Base-by-base conservation (phyloP, 495 filamentous ascomycete genomes). In the Hypomontagnella submonticulosa region DNA sequence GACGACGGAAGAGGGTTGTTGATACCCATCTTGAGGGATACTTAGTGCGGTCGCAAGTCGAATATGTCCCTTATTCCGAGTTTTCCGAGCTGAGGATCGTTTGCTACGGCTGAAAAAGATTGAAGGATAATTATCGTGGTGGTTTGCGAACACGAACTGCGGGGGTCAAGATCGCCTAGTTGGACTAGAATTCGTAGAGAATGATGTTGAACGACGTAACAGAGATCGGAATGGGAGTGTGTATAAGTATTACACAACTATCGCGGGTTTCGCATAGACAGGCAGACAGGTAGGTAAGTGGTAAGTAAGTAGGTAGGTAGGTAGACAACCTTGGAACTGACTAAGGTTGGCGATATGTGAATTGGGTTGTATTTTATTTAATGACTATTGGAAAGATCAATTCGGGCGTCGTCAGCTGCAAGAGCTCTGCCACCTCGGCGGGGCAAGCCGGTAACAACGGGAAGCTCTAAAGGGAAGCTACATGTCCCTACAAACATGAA, bases 1-100 rank as follows among this genome's bases (percentile, higher is more conserved):
- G 81, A 84, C 70, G 82, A 84, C 71, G 84, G 84, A 34, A 86
- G 80, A 61, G 83, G 83, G 69, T 86, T 86, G 67, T 86, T 76
- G 72, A 86, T 76, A 63, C 84, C 84, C 82, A 86, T 83, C 61
- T 50, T 71, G 60, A 71, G 57, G 42, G 33, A 36, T 27, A 34
- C 51, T 50, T 37, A 33, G 37, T 53, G 40, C 34, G 27, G 32
- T 58, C 49, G 38, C 55, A 48, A 27, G 32, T 16, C 13, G 15
- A 47, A 57, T 18, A 27, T 1, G 1, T 4, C 4, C 30, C 46
- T 2, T 32, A 50, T 60, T 50, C 66, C 59, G 66, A 12, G 7
- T 19, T 41, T 63, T 44, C 59, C 66, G 66, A 63, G 60, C 6
- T 46, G 20, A 10, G 36, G 5, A 32, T 46, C 19, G 27, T 49